Evolutionary conservation across 1,284 basidiomycete species (phyloP), one percentile per base, ranked within the genome.

Genomic region (Fomitopsis pinicola): DNA sequence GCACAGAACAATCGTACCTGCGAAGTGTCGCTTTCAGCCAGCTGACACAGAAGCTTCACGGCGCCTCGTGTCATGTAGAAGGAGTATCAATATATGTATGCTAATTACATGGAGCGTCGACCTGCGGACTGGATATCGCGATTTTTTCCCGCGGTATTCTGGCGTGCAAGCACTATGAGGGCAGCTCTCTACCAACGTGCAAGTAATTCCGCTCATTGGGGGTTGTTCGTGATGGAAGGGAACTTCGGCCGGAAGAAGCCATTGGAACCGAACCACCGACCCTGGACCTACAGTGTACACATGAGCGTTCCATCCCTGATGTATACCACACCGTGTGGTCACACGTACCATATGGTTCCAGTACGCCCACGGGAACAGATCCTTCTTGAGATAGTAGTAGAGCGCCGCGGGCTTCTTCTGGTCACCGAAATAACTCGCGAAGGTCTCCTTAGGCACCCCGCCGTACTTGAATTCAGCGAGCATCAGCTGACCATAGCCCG

Each of bases 311-410:
- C 35, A 8, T 35, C 15, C 30, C 17, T 38, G 5, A 45, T 52
- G 42, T 22, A 53, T 40, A 62, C 22, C 50, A 14, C n/a, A 60
- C 14, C 5, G 28, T 33, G 30, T 8, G 28, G 48, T 5, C 45
- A 50, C 45, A 50, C 73, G 71, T 70, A 94, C 87, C 86, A 94
- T 91, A 61, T 82, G 80, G 64, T 88, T 87, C 85, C 91, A 98
- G 81, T 98, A 98, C 1, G 84, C 87, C 75, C 82, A 84, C 6
- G 96, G 96, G 82, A 99, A 96, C 62, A 97, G 66, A 68, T 94
- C 88, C 84, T 91, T 97, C 77, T 97, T 98, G 63, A 99, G 75
- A 76, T 97, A 86, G 78, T 96, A 98, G 82, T 93, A 97, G 2
- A 87, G 68, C 60, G 83, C 80, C 63, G 84, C 79, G 68, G 80